Evolutionary conservation across 805 yeast species (phyloP), one percentile per base, ranked within the genome.

Genomic region (Candida corydali): DNA sequence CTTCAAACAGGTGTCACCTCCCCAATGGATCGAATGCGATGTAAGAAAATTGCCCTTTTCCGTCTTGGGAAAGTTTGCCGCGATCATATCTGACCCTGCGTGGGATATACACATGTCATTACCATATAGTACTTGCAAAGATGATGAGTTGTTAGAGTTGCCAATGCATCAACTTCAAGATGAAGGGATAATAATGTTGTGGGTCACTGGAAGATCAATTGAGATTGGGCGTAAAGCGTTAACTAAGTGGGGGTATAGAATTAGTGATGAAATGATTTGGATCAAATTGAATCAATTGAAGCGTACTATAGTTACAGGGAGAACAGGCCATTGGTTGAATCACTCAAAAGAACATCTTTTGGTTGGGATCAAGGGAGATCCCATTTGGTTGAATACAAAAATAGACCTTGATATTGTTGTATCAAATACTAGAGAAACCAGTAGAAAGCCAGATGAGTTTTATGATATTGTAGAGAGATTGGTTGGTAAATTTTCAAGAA

Each of bases 241-340:
- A 38, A 57, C 55, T 3, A 77, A 75, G 40, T 88, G 96, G 96
- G 97, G 97, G 1, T 89, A 89, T 54, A 54, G 60, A 25, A 76
- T 82, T 4, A 62, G 76, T 16, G 91, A 88, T 55, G 97, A 89
- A 55, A 59, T 89, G 43, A 75, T 89, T 7, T 89, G 98, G 98
- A 75, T 87, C 41, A 89, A 89, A 57, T 78, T 93, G 4, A 89
- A 89, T 56, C 97, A 91, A 55, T 61, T 91, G 42, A 77, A 82
- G 15, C 67, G 95, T 42, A 89, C 96, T 0, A 88, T 89, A 29
- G 88, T 94, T 41, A 91, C 98, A 0, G 98, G 98, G 1, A 66
- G 97, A 45, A 89, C 98, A 0, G 98, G 98, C 0, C 98, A 89
- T 56, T 89, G 98, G 98, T 68, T 89, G 36, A 89, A 89, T 54